Conservation (phyloP, 805 yeast genomes). For the Barnettozyma sucrosica region DNA sequence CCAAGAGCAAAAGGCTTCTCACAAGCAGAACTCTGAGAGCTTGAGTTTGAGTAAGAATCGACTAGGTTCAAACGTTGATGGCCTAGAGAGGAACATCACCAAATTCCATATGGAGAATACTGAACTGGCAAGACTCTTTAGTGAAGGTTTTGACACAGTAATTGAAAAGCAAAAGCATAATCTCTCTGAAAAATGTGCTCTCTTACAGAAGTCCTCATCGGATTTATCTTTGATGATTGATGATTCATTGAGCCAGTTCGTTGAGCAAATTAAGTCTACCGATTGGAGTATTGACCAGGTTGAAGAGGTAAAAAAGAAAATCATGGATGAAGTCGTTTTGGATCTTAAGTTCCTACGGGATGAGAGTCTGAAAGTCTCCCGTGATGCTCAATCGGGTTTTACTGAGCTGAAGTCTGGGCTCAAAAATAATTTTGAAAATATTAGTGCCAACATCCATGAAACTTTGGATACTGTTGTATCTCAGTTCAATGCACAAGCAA, state of each 20-base stretch:
- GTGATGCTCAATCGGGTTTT: constrained; percentile 5
- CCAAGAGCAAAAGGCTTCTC: constrained; percentile 11
- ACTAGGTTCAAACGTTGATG: constrained; percentile 4
- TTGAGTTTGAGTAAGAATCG: constrained; percentile 9
- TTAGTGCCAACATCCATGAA: neutral
- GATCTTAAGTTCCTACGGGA: constrained; percentile 15
- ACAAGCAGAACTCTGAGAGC: constrained; percentile 12
- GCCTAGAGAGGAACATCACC: constrained; percentile 8
- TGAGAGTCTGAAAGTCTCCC: constrained; percentile 7
- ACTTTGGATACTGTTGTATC: constrained; percentile 11
- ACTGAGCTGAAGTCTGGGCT: constrained; percentile 9
- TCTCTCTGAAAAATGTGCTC: constrained; percentile 9
- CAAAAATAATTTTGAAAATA: neutral
- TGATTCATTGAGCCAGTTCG: constrained; percentile 6
- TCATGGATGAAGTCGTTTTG: constrained; percentile 14
- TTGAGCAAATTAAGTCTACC: neutral
- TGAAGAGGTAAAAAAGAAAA: constrained; percentile 11
- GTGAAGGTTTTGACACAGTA: constrained; percentile 13
- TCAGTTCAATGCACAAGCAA: constrained; percentile 17
- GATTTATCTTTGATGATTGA: constrained; percentile 4
- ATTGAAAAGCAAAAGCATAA: constrained; percentile 11
- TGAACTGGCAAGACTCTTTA: constrained; percentile 12
- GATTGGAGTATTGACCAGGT: constrained; percentile 13
- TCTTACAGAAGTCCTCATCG: constrained; percentile 1
- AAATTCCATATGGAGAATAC: constrained; percentile 9